Conservation (phyloP, 1,284 basidiomycete genomes). For the Flammula alnicola region DNA sequence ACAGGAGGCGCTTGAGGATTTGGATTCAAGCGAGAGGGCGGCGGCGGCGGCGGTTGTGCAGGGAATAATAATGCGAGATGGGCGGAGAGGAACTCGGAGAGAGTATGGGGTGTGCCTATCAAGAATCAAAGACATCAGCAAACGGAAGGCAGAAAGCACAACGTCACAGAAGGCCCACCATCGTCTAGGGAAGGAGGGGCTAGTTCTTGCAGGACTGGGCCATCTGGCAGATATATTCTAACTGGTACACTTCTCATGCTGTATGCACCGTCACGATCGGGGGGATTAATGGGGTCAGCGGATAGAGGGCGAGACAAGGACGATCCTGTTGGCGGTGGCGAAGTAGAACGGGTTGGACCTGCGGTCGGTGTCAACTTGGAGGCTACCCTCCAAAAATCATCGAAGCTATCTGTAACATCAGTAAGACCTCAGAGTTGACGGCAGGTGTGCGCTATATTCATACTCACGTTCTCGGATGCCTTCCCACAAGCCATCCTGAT, state of each 20-base stretch:
- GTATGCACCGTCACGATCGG: constrained; percentile 78
- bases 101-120: constrained; percentile 63
- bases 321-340: constrained; percentile 48
- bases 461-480: constrained; percentile 88
- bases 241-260: constrained; percentile 87
- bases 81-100: constrained; percentile 61
- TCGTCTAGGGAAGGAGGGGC: constrained; percentile 79
- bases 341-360: constrained; percentile 54
- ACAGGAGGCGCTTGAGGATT: constrained; percentile 36
- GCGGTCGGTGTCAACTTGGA: constrained; percentile 80
- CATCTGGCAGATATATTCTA: constrained; percentile 90
- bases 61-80: constrained; percentile 74
- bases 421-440: constrained; percentile 9
- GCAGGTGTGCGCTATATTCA: constrained; percentile 4
- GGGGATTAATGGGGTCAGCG: constrained; percentile 60
- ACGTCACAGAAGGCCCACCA: constrained; percentile 40
- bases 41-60: constrained; percentile 43
- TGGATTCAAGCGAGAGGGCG: constrained; percentile 42
- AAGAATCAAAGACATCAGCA: constrained; percentile 5
- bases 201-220: constrained; percentile 88
- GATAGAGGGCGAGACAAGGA: constrained; percentile 71
- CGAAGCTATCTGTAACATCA: constrained; percentile 80
- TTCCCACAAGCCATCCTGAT: constrained; percentile 95
- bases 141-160: background rate
- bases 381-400: constrained; percentile 92